Percentiles rank a stretch among this genome's conserved stretches.
These are phyloP conservation scores for Quercus lobata DNA, from an alignment of 331 rosid species.

Conservation along the genomic window DNA sequence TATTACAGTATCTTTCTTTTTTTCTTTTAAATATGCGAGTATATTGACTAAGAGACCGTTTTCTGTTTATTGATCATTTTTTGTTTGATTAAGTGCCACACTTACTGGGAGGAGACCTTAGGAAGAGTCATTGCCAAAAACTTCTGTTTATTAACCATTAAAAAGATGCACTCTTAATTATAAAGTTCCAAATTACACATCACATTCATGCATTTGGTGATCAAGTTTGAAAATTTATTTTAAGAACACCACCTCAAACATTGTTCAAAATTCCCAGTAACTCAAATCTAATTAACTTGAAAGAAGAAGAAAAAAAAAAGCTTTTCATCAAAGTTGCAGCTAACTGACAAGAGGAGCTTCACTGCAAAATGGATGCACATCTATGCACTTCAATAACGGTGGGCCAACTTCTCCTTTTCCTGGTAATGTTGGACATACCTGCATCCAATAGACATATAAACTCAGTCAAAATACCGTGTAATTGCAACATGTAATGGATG, in stretches of 20 bases:
- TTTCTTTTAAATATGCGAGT: too few relatives aligned
- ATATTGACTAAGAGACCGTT: too few relatives aligned
- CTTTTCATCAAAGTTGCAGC: background rate
- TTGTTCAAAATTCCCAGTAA: background rate
- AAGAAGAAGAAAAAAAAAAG: background rate
- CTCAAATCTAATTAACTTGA: background rate
- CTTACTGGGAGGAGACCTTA: too few relatives aligned
- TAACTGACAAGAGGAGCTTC: background rate
- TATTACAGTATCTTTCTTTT: background rate
- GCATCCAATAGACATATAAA: slow-evolving; percentile 21
- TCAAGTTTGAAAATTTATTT: background rate
- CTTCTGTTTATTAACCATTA: background rate
- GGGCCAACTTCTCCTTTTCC: slow-evolving; percentile 79
- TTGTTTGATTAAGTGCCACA: too few relatives aligned
- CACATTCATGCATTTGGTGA: background rate
- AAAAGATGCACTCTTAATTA: background rate
- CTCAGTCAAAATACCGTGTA: background rate
- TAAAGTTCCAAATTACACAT: background rate
- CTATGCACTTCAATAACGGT: slow-evolving; percentile 55
- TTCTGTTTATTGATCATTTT: too few relatives aligned
- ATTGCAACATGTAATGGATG: background rate
- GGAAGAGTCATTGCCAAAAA: background rate
- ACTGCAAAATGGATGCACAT: background rate
- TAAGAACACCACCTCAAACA: background rate
- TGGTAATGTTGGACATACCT: slow-evolving; percentile 67